A percentile compares a stretch with the other conserved stretches of the same genome.
Conservation (phyloP, 305 asterid species). For the Solanum hybrid region DNA sequence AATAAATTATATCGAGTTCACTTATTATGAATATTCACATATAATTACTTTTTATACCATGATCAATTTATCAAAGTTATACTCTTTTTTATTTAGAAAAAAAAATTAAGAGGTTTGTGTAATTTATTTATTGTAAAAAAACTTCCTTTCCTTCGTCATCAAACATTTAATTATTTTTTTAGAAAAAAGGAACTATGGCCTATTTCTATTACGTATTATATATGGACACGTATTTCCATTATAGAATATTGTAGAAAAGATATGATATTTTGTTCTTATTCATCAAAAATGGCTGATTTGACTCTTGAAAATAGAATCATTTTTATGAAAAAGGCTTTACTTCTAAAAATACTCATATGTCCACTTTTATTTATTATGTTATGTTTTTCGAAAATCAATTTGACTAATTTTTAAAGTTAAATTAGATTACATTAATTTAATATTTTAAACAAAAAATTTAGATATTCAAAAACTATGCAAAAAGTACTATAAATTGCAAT, state of each 20-base stretch:
- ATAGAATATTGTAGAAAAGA: background rate
- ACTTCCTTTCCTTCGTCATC: background rate
- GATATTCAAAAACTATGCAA: too few relatives aligned
- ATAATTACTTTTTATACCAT: background rate
- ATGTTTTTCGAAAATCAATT: rapidly evolving
- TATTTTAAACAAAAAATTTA: too few relatives aligned
- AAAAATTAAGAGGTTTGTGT: background rate
- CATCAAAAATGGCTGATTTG: background rate
- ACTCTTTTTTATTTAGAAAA: background rate
- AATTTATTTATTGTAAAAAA: background rate
- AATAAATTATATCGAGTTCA: background rate
- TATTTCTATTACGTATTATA: background rate
- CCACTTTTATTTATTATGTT: too few relatives aligned
- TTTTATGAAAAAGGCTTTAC: background rate
- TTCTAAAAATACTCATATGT: too few relatives aligned
- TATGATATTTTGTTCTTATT: background rate
- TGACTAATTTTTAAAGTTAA: too few relatives aligned
- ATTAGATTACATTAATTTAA: too few relatives aligned
- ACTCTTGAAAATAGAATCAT: background rate
- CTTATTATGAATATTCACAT: background rate
- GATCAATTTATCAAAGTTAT: background rate
- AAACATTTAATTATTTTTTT: background rate
- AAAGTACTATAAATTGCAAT: too few relatives aligned
- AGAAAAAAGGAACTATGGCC: background rate
- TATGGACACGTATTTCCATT: background rate